Evolutionary conservation across 208 protist genomes (phyloP).

Genomic region (Trypanosoma platydactyli): DNA sequence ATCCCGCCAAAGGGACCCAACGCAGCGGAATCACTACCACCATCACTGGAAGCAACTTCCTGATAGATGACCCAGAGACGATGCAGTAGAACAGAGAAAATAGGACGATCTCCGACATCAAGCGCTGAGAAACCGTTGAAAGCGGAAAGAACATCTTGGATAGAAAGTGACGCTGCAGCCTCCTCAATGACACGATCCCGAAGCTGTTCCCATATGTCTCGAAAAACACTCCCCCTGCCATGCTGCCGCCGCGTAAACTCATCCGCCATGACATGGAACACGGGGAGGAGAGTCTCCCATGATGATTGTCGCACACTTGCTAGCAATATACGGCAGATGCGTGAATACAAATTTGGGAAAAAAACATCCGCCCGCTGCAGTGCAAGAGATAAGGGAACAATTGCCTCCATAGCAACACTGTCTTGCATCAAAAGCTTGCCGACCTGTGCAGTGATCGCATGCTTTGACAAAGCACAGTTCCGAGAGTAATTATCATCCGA

Average conservation of each 20-base stretch:
- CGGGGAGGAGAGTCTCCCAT: slow-evolving; percentile 46
- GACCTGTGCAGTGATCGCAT: slow-evolving; percentile 21
- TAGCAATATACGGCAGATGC: slow-evolving; percentile 57
- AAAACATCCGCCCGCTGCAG: slow-evolving; percentile 57
- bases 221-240: slow-evolving; percentile 56
- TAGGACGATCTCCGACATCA: slow-evolving; percentile 54
- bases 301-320: slow-evolving; percentile 51
- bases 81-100: slow-evolving; percentile 64
- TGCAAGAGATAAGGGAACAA: slow-evolving; percentile 35
- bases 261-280: slow-evolving; percentile 61
- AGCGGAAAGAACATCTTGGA: slow-evolving; percentile 46
- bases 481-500: slow-evolving; percentile 32
- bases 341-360: slow-evolving; percentile 68
- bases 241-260: slow-evolving; percentile 58
- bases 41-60: slow-evolving; percentile 6
- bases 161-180: slow-evolving; percentile 23
- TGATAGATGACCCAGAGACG: slow-evolving; percentile 44
- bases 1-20: not conserved
- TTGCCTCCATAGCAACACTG: slow-evolving; percentile 31
- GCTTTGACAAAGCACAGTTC: slow-evolving; percentile 31
- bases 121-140: slow-evolving; percentile 73
- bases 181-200: slow-evolving; percentile 52
- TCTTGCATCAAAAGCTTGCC: slow-evolving; percentile 24
- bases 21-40: not conserved
- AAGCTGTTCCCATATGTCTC: slow-evolving; percentile 80